These are phyloP conservation scores for Pistacia vera DNA, from an alignment of 345 rosid species.

Conservation along the genomic window DNA sequence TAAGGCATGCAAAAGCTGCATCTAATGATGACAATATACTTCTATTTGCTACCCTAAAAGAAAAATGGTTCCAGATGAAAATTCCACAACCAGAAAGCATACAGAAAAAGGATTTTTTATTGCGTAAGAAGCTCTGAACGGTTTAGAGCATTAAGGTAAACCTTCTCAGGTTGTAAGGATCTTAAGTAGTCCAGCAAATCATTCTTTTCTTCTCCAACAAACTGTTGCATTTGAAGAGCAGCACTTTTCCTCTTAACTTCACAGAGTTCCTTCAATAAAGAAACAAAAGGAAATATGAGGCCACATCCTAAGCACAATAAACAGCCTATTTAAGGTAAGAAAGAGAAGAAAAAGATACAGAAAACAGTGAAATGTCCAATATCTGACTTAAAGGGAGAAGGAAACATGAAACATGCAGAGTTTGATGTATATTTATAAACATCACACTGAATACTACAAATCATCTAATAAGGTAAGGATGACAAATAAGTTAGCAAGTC, in stretches of 20 bases:
- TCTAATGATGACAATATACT: not conserved
- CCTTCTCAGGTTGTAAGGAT: slow-evolving; percentile 96
- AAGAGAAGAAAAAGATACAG: not conserved
- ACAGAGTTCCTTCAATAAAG: slow-evolving; percentile 65
- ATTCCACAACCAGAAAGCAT: slow-evolving; percentile 1
- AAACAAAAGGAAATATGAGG: slow-evolving; percentile 19
- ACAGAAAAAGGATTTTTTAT: not conserved
- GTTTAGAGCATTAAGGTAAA: slow-evolving; percentile 23
- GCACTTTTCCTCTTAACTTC: slow-evolving; percentile 83
- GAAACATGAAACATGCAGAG: not conserved
- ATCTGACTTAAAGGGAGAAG: not conserved
- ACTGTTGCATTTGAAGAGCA: slow-evolving; percentile 98
- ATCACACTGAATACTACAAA: not conserved
- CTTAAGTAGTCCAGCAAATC: slow-evolving; percentile 93
- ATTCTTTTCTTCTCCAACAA: slow-evolving; percentile 98
- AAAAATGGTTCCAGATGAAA: not conserved
- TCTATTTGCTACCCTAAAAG: not conserved
- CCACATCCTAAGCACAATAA: slow-evolving; percentile 3
- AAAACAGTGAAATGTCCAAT: slow-evolving; percentile 3
- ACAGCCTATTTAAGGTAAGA: not conserved
- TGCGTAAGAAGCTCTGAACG: slow-evolving; percentile 6
- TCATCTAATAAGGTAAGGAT: not conserved
- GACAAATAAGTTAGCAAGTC: slow-evolving; percentile 1
- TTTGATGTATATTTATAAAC: not conserved
- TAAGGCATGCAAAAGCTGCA: slow-evolving; percentile 14